A percentile compares a stretch with the other conserved stretches of the same genome.
These are phyloP conservation scores for Eucalyptus pauciflora DNA, from an alignment of 345 rosid species.

Conservation along the genomic window DNA sequence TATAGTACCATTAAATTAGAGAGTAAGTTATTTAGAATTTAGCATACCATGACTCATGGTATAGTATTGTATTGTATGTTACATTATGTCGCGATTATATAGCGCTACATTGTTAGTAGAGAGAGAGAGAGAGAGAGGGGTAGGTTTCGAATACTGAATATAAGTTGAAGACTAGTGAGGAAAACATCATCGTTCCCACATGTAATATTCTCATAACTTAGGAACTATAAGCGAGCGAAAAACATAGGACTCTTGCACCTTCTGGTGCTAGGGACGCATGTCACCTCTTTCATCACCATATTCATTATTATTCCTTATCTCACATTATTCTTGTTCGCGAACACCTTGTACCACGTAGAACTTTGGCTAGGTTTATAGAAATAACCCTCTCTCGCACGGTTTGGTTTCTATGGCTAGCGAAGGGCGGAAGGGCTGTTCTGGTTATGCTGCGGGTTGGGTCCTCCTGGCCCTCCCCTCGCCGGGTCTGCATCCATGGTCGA, in stretches of 20 bases:
- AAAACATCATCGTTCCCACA: background rate
- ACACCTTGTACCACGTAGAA: background rate
- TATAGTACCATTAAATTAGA: background rate
- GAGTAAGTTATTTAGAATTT: background rate
- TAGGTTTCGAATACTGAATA: background rate
- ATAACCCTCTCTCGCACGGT: background rate
- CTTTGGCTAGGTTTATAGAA: background rate
- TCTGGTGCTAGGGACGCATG: background rate
- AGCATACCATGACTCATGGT: background rate
- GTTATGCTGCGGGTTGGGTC: background rate
- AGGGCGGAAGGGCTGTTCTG: background rate
- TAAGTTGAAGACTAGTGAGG: background rate
- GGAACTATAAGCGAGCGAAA: background rate
- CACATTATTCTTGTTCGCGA: background rate
- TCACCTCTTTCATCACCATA: background rate
- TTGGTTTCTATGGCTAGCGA: background rate
- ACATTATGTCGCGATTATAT: background rate
- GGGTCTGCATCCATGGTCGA: background rate
- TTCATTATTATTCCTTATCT: background rate
- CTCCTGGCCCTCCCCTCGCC: background rate
- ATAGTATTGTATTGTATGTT: background rate
- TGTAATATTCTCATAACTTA: background rate
- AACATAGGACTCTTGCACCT: background rate
- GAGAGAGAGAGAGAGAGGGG: background rate
- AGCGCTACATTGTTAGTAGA: background rate